Percentiles rank a stretch among this genome's conserved stretches.
These are phyloP conservation scores for Backusella australiensis DNA, from an alignment of 192 early-diverging fungal genomes.

Conservation along the genomic window DNA sequence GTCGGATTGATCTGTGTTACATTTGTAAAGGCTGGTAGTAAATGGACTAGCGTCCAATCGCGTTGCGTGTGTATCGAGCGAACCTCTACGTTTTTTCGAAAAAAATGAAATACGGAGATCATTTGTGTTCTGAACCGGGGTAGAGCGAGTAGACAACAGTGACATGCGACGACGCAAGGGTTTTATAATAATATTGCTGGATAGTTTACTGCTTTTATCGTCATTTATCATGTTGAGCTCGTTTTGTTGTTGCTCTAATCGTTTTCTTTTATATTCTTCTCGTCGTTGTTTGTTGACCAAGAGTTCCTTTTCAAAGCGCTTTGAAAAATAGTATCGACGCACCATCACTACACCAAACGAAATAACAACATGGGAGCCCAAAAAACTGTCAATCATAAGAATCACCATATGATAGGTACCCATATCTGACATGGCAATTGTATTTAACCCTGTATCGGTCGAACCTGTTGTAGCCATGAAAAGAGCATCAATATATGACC, in stretches of 20 bases:
- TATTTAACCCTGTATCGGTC: slow-evolving; percentile 35
- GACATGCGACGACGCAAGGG: slow-evolving; percentile 11
- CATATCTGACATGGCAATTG: slow-evolving; percentile 26
- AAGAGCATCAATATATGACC: slow-evolving; percentile 29
- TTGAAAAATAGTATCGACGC: slow-evolving; percentile 28
- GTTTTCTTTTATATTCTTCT: slow-evolving; percentile 7
- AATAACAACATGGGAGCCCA: slow-evolving; percentile 25
- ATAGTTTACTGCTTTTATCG: not conserved
- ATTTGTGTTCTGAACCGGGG: not conserved
- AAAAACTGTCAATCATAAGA: slow-evolving; percentile 19
- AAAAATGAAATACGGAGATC: not conserved
- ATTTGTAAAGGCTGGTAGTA: not conserved
- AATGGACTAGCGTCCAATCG: not conserved
- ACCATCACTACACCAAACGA: slow-evolving; percentile 25
- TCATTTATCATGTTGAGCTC: not conserved
- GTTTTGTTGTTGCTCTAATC: not conserved
- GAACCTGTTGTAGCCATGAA: slow-evolving; percentile 28
- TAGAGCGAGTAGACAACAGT: slow-evolving; percentile 15
- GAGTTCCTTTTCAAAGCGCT: slow-evolving; percentile 30
- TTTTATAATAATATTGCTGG: not conserved
- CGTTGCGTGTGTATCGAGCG: not conserved
- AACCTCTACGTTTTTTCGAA: not conserved
- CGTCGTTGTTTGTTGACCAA: slow-evolving; percentile 12
- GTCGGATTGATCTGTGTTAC: slow-evolving; percentile 6
- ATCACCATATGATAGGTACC: slow-evolving; percentile 24